Evolutionary conservation across 78 protist genomes (phyloP).

Genomic region (Paratrimastix pyriformis): DNA sequence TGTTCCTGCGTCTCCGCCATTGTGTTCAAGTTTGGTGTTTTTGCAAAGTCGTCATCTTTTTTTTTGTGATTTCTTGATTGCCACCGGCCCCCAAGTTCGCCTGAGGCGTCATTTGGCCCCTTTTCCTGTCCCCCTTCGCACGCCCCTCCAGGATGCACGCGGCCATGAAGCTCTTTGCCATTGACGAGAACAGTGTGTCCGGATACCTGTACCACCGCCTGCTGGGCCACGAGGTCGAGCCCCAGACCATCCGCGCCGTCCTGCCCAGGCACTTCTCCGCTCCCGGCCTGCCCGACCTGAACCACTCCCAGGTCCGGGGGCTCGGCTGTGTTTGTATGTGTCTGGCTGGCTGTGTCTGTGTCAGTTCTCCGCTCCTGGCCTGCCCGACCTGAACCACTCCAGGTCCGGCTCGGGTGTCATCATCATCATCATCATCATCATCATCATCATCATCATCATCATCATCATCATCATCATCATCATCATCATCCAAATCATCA

Average conservation of each 20-base stretch:
- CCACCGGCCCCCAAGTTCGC: too few species aligned
- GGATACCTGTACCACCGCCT: conserved; percentile 72
- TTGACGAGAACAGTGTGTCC: conserved; percentile 53
- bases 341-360: too few species aligned
- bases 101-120: too few species aligned
- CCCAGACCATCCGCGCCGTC: too few species aligned
- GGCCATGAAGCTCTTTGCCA: conserved; percentile 81
- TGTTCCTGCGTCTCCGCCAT: too few species aligned
- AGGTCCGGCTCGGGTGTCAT: too few species aligned
- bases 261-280: conserved; percentile 44
- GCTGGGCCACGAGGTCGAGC: conserved; percentile 75
- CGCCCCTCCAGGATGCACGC: conserved; percentile 48
- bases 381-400: conserved; percentile 77
- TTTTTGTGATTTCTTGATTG: not conserved
- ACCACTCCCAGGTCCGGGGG: conserved; percentile 47
- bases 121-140: not conserved
- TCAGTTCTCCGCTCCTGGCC: conserved; percentile 54
- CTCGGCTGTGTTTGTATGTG: too few species aligned
- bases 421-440: not conserved
- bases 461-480: not conserved
- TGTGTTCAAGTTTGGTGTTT: too few species aligned
- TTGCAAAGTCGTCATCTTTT: not conserved
- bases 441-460: not conserved
- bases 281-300: conserved; percentile 78
- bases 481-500: too few species aligned